These are phyloP conservation scores for Solanum hybrid DNA, from an alignment of 305 asterid species.

Conservation along the genomic window DNA sequence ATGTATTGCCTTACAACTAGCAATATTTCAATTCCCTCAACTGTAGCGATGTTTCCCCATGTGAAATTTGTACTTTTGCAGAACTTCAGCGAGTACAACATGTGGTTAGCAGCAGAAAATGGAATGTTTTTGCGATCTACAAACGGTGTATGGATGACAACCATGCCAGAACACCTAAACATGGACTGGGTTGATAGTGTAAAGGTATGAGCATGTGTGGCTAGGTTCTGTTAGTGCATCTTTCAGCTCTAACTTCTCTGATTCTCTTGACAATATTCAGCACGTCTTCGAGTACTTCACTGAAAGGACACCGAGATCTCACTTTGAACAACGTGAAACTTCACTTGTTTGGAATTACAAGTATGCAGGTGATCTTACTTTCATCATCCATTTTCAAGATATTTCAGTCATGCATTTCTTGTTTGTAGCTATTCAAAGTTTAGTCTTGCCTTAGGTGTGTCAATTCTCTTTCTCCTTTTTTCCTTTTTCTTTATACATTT, in stretches of 20 bases:
- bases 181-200: conserved; percentile 99
- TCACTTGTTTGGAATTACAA: conserved; percentile 97
- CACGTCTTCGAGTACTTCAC: conserved; percentile 96
- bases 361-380: conserved; percentile 64
- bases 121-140: conserved; percentile 97
- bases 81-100: conserved; percentile 79
- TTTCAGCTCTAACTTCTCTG: conserved; percentile 16
- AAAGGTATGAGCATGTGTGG: conserved; percentile 35
- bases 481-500: background rate
- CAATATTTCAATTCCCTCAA: background rate
- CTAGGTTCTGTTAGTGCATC: conserved; percentile 1
- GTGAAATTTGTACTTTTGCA: conserved; percentile 32
- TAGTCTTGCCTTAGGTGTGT: background rate
- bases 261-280: conserved; percentile 34
- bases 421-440: background rate
- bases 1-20: conserved; percentile 33
- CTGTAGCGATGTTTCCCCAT: background rate
- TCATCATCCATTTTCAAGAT: conserved; percentile 3
- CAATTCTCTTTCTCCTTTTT: background rate
- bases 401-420: background rate
- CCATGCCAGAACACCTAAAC: conserved; percentile 96
- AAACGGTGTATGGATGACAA: conserved; percentile 92
- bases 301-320: conserved; percentile 97
- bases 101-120: conserved; percentile 99
- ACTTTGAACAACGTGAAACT: conserved; percentile 77